Evolutionary conservation across 2,329 filamentous ascomycete genomes (phyloP).

Genomic region (Alternaria sp.): DNA sequence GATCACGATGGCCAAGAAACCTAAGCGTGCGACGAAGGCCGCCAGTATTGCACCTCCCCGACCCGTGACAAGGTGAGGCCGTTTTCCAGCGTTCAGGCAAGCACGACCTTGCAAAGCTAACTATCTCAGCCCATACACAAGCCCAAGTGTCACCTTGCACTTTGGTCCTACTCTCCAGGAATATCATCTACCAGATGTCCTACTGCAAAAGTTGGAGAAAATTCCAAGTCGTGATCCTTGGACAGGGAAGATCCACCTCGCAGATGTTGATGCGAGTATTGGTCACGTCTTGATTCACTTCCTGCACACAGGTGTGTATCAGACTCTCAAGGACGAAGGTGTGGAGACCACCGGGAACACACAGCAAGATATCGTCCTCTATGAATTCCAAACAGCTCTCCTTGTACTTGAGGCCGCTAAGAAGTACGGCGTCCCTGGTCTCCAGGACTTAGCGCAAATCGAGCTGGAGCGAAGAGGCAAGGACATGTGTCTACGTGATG

Average conservation of each 20-base stretch:
- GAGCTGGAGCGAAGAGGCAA: slow-evolving; percentile 7
- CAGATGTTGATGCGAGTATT: slow-evolving; percentile 25
- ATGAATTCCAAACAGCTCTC: slow-evolving; percentile 7
- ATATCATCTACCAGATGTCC: background rate
- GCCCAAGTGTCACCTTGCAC: slow-evolving; percentile 1
- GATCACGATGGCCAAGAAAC: slow-evolving; percentile 6
- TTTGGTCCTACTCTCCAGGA: slow-evolving; percentile 5
- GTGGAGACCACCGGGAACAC: background rate
- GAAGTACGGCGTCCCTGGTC: slow-evolving; percentile 5
- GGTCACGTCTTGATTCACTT: slow-evolving; percentile 35
- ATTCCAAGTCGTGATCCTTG: slow-evolving; percentile 8
- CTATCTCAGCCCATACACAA: slow-evolving; percentile 2
- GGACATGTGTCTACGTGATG: slow-evolving; percentile 1
- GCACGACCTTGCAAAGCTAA: slow-evolving; percentile 1
- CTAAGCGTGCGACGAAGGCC: background rate
- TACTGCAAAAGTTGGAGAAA: slow-evolving; percentile 2
- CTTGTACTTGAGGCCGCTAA: slow-evolving; percentile 1
- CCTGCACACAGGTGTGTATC: slow-evolving; percentile 38
- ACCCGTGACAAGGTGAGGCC: background rate
- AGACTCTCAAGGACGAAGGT: slow-evolving; percentile 27
- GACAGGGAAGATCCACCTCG: slow-evolving; percentile 7
- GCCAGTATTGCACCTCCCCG: background rate
- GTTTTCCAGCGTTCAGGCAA: background rate
- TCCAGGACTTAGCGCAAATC: slow-evolving; percentile 2
- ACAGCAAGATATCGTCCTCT: background rate